Base-by-base conservation (phyloP, 2,329 filamentous ascomycete genomes). In the Dactylellina cionopaga region DNA sequence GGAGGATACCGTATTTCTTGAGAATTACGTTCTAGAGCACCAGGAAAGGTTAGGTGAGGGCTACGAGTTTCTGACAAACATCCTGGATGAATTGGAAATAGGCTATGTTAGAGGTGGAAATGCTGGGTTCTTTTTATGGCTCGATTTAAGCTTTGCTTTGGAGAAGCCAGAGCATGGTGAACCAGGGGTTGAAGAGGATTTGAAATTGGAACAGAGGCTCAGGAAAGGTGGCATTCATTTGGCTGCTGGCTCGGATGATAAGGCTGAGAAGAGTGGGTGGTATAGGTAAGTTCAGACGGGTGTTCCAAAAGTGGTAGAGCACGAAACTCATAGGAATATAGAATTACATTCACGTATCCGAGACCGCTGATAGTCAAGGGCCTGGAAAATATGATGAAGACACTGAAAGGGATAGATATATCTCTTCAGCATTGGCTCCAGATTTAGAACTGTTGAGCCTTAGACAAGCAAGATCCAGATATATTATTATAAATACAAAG, bases 41-140 rank as follows among this genome's bases (percentile, higher is more conserved):
- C 79, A 78, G 27, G 77, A 75, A 35, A 79, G 80, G 17, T 76
- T 86, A 1, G 78, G 78, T 0, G 75, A 79, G 3, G 78, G 80
- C 2, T 83, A 85, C 74, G 75, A 75, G 3, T 81, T 81, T 19
- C 79, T 81, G 0, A 80, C 78, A 0, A 43, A 47, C 0, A 81
- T 78, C 1, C 78, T 86, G 10, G 75, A 77, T 7, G 76, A 78
- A 1, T 78, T 83, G 6, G 81, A 81, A 0, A 81, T 87, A 3
- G 76, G 80, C 11, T 85, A 85, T 72, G 79, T 81, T 0, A 77
- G 80, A 0, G 83, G 83, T 0, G 80, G 79, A 3, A 87, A 87
- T 72, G 85, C 85, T 0, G 85, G 84, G 0, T 86, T 87, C 74
- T 88, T 87, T 75, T 73, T 88, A 1, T 87, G 83, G 81, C 77